Evolutionary conservation across 2,329 filamentous ascomycete species (phyloP), one percentile per base, ranked within the genome.

Genomic region (Colletotrichum acutatum): DNA sequence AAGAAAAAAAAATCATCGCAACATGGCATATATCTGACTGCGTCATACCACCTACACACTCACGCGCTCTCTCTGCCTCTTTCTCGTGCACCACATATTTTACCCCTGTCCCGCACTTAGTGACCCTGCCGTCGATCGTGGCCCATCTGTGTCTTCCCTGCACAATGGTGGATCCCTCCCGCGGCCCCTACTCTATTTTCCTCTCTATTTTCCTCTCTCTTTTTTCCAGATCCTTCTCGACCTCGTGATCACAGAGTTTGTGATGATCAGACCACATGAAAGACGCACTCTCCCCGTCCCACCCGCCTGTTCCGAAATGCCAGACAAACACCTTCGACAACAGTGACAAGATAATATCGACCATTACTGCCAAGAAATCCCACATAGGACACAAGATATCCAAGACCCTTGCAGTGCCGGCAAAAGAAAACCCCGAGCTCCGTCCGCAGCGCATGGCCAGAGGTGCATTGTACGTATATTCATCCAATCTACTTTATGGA

Each of bases 81-180:
- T 34, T 1, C 32, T 34, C 32, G 11, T 4, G 16, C 61, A 54
- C 8, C 34, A 32, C 8, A 3, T 26, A 24, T 42, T 3, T 3
- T 9, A 61, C 63, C 54, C 56, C 57, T 62, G 57, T 57, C 64
- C 57, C 56, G 68, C 37, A 34, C 32, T 34, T 12, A 34, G 12
- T 11, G 32, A 34, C 69, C 58, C 62, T 19, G 69, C 53, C 52
- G 69, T 63, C 58, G 69, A 72, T 72, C 68, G 56, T 68, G 64
- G 14, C 58, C 69, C 49, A 3, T 34, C 14, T 22, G 11, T 34
- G 32, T 34, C 32, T 34, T 42, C 52, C 49, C 12, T 52, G 37
- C 68, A 68, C 34, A 62, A 14, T 63, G 28, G 69, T 68, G 69
- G 65, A 37, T 52, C 46, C 65, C n/a, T 7, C 9, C 52, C 52